Conservation (phyloP, 345 rosid species). For the Raphanus sativus region DNA sequence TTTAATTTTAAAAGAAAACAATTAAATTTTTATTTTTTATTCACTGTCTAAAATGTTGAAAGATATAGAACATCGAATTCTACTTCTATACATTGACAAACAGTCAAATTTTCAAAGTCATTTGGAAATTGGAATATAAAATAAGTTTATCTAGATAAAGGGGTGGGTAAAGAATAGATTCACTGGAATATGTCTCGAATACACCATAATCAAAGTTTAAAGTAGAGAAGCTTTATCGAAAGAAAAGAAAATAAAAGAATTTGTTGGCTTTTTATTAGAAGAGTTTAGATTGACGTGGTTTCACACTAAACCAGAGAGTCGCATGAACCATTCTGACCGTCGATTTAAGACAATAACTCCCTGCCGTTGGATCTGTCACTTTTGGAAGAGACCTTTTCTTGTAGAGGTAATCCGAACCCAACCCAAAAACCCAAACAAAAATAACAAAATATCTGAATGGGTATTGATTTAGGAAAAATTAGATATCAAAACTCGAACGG, state of each 20-base stretch:
- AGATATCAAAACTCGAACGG: too few species aligned
- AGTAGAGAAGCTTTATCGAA: background rate
- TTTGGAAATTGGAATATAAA: background rate
- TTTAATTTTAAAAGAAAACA: background rate
- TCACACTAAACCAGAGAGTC: constrained; percentile 28
- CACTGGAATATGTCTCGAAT: constrained; percentile 31
- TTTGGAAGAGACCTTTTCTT: constrained; percentile 13
- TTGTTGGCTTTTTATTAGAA: constrained; percentile 9
- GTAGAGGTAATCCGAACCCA: too few species aligned
- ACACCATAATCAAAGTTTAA: constrained; percentile 8
- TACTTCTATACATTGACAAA: constrained; percentile 5
- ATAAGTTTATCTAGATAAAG: constrained; percentile 14
- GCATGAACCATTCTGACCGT: constrained; percentile 20
- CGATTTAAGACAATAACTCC: constrained; percentile 14
- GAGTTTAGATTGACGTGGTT: constrained; percentile 22
- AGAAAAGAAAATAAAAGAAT: background rate
- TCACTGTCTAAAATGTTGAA: background rate
- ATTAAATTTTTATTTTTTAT: background rate
- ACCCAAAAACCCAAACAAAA: too few species aligned
- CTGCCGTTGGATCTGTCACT: constrained; percentile 31
- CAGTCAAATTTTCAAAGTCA: background rate
- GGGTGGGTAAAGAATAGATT: constrained; percentile 24
- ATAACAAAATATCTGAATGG: too few species aligned
- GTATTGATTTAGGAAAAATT: too few species aligned
- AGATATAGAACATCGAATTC: constrained; percentile 1